A percentile compares a stretch with the other conserved stretches of the same genome.
Evolutionary conservation across 2,329 filamentous ascomycete species (phyloP).

Genomic region (Verticillium albo-atrum): DNA sequence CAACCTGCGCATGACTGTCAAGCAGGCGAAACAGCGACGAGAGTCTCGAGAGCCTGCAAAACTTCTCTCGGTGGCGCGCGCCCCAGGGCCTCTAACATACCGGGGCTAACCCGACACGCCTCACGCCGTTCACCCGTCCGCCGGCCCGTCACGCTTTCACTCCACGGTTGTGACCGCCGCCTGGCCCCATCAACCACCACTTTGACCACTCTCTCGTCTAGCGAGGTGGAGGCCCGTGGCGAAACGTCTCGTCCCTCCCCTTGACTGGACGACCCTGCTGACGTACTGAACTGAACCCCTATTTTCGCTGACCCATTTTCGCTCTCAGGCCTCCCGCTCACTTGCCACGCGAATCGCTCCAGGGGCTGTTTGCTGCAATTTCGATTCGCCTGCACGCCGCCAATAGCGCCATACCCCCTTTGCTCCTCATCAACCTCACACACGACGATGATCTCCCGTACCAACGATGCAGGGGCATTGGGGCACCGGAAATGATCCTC

Average conservation of each 20-base stretch:
- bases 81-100: background rate
- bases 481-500: background rate
- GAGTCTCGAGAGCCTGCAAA: too few relatives aligned
- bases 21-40: too few relatives aligned
- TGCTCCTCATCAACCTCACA: background rate
- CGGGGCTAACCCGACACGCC: background rate
- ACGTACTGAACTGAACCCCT: background rate
- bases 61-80: background rate
- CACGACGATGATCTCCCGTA: conserved; percentile 16
- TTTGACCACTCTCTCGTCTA: background rate
- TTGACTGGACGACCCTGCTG: background rate
- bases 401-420: background rate
- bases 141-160: background rate
- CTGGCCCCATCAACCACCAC: background rate
- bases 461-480: background rate
- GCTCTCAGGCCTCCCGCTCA: background rate
- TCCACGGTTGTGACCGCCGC: background rate
- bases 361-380: background rate
- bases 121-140: background rate
- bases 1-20: too few relatives aligned
- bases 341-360: background rate
- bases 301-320: background rate
- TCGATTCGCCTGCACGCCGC: background rate
- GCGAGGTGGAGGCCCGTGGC: background rate
- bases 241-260: background rate